phyloP scores from a whole-genome alignment of 352 stramenopile genomes.

The Pythium insidiosum region DNA sequence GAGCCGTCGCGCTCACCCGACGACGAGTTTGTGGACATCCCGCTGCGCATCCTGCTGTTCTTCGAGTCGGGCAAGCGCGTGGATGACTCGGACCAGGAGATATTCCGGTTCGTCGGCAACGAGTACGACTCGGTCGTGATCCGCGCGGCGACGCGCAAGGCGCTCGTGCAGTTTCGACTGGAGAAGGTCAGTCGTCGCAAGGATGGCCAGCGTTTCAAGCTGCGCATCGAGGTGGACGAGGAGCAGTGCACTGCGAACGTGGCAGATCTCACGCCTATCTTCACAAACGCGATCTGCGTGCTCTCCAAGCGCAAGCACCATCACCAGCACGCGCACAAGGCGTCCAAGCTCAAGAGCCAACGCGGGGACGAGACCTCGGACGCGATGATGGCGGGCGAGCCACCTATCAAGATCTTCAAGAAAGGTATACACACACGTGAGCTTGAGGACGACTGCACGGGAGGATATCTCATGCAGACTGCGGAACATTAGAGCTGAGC shows the following conservation, averaged over 20 bases:
- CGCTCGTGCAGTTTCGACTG: conserved; percentile 70
- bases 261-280: conserved; percentile 64
- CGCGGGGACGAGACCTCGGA: no score
- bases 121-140: conserved; percentile 83
- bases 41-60: conserved; percentile 69
- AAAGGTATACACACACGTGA: no score
- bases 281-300: conserved; percentile 83
- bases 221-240: conserved; percentile 79
- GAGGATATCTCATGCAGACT: conserved; percentile 2
- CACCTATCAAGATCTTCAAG: conserved; percentile 52
- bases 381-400: conserved; percentile 38
- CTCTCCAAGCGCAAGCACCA: conserved; percentile 82
- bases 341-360: no score
- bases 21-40: conserved; percentile 75
- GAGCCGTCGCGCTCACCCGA: conserved; percentile 54
- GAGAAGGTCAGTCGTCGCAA: conserved; percentile 84
- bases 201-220: conserved; percentile 78
- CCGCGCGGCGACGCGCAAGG: conserved; percentile 42
- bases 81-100: conserved; percentile 78
- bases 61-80: conserved; percentile 84
- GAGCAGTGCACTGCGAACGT: conserved; percentile 79
- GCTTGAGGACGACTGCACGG: no score
- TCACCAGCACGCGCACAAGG: conserved; percentile 19
- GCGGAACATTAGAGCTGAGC: conserved; percentile 30
- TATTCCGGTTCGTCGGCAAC: conserved; percentile 82